Conservation (phyloP, 768 basidiomycete genomes). For the Amanita phalloides region DNA sequence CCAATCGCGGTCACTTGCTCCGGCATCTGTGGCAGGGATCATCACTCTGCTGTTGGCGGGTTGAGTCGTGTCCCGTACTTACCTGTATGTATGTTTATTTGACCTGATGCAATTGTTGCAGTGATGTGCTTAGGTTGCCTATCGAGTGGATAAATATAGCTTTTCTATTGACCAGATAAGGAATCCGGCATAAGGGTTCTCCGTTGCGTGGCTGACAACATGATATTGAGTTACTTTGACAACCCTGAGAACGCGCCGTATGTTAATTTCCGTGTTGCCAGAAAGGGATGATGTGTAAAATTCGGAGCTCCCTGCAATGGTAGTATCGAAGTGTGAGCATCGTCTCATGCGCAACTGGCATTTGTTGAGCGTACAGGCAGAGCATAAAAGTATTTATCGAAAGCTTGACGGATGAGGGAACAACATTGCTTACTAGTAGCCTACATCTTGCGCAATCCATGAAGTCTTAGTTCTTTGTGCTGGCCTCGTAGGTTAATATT, state of each 20-base stretch:
- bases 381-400: slow-evolving; percentile 75
- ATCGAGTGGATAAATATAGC: slow-evolving; percentile 19
- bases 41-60: slow-evolving; percentile 37
- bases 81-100: slow-evolving; percentile 24
- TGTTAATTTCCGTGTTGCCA: slow-evolving; percentile 12
- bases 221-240: slow-evolving; percentile 27
- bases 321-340: too few relatives aligned
- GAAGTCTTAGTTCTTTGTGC: slow-evolving; percentile 82
- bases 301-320: too few relatives aligned
- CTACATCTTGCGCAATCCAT: slow-evolving; percentile 85
- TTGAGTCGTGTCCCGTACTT: slow-evolving; percentile 57
- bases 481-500: slow-evolving; percentile 50
- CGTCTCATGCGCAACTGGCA: too few relatives aligned
- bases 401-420: slow-evolving; percentile 79
- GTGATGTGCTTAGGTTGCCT: too few relatives aligned
- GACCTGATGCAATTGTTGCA: too few relatives aligned
- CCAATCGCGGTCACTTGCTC: not conserved
- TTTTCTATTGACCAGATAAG: slow-evolving; percentile 74
- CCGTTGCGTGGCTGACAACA: too few relatives aligned
- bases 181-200: slow-evolving; percentile 73
- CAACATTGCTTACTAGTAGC: slow-evolving; percentile 80
- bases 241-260: not conserved
- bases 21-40: slow-evolving; percentile 49
- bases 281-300: too few relatives aligned
- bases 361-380: slow-evolving; percentile 18